A percentile compares a stretch with the other conserved stretches of the same genome.
Conservation (phyloP, 2,329 filamentous ascomycete species). For the Penicillium sp. region DNA sequence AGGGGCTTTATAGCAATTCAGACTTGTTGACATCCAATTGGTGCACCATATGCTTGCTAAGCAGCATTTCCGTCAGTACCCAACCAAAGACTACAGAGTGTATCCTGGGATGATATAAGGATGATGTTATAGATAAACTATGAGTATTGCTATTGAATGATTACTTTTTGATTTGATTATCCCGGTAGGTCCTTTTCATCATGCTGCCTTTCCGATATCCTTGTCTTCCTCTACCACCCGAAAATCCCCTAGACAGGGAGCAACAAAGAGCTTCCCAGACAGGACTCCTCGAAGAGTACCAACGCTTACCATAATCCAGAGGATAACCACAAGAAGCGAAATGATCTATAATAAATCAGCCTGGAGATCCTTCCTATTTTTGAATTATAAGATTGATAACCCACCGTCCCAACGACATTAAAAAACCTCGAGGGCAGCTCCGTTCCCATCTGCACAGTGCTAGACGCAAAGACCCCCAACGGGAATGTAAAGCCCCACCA, state of each 20-base stretch:
- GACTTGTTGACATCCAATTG: too few species aligned
- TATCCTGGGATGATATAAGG: background rate
- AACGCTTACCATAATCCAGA: slow-evolving; percentile 62
- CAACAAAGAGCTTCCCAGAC: slow-evolving; percentile 59
- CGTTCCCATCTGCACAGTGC: slow-evolving; percentile 50
- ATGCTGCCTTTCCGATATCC: slow-evolving; percentile 28
- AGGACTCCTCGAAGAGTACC: slow-evolving; percentile 58
- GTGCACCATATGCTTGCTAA: too few species aligned
- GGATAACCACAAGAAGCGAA: slow-evolving; percentile 56
- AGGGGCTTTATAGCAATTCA: too few species aligned
- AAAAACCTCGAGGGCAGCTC: slow-evolving; percentile 62
- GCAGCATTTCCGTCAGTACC: too few species aligned
- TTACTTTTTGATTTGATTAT: too few species aligned
- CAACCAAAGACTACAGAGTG: background rate
- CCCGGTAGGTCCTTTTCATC: background rate
- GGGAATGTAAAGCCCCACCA: slow-evolving; percentile 69
- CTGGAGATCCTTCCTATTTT: too few species aligned
- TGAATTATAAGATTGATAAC: slow-evolving; percentile 13
- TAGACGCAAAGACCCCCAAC: slow-evolving; percentile 61
- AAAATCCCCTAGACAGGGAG: slow-evolving; percentile 58
- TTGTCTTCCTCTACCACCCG: slow-evolving; percentile 27
- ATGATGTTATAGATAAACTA: background rate
- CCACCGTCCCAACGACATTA: slow-evolving; percentile 59
- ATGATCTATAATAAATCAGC: slow-evolving; percentile 48
- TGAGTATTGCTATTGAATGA: background rate